These are phyloP conservation scores for Wickerhamomyces mucosus DNA, from an alignment of 805 yeast genomes.

Conservation along the genomic window DNA sequence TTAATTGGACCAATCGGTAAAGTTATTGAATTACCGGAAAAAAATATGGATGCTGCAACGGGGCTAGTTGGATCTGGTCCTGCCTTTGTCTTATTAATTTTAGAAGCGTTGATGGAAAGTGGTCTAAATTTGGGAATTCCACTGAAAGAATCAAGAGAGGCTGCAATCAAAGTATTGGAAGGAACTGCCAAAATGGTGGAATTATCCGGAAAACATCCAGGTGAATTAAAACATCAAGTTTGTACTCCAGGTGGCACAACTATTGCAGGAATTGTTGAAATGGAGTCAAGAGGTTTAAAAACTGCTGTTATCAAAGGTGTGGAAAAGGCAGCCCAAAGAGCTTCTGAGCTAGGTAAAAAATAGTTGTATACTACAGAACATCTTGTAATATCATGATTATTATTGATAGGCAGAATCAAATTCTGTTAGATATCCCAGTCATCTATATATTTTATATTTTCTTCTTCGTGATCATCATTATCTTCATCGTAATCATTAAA, in stretches of 20 bases:
- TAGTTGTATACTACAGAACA: conserved; percentile 11
- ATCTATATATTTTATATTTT: conserved; percentile 25
- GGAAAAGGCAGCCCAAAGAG: conserved; percentile 84
- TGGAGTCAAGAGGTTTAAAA: conserved; percentile 89
- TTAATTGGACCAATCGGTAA: conserved; percentile 59
- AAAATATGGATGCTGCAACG: conserved; percentile 94
- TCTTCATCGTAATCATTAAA: too few relatives aligned
- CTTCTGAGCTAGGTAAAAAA: conserved; percentile 48
- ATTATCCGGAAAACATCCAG: conserved; percentile 79
- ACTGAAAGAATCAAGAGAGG: conserved; percentile 65
- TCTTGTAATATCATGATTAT: too few relatives aligned
- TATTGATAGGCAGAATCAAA: too few relatives aligned
- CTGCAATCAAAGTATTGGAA: conserved; percentile 89
- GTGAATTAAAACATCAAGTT: conserved; percentile 74
- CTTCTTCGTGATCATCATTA: too few relatives aligned
- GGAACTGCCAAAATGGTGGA: conserved; percentile 91
- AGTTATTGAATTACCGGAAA: conserved; percentile 66
- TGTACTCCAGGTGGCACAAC: conserved; percentile 99
- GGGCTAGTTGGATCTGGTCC: conserved; percentile 95
- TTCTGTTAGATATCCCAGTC: conserved; percentile 33
- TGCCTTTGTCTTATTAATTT: conserved; percentile 80
- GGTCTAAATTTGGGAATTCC: conserved; percentile 94
- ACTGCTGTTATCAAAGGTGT: conserved; percentile 82
- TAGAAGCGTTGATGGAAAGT: conserved; percentile 90
- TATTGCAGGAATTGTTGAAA: conserved; percentile 83